These are phyloP conservation scores for Chlamydomonas sp. DNA, from an alignment of 139 green algal genomes.

Conservation along the genomic window DNA sequence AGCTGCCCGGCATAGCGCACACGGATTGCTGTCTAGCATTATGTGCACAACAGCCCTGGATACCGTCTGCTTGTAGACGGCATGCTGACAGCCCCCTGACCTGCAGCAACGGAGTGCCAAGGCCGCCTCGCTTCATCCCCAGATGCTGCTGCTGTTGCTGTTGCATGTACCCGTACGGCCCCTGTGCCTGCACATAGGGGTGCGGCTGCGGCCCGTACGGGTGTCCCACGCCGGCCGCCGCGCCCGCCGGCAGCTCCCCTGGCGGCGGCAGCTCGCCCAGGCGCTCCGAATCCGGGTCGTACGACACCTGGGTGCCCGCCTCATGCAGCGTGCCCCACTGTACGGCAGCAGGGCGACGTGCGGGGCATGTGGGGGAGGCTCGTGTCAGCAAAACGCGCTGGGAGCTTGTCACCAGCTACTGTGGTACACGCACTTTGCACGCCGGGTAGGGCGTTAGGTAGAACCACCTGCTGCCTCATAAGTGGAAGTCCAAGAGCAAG, in stretches of 20 bases:
- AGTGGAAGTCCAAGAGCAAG: not conserved
- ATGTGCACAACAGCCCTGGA: too few relatives aligned
- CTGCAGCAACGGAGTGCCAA: too few relatives aligned
- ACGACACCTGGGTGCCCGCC: slow-evolving; percentile 5
- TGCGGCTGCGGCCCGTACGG: not conserved
- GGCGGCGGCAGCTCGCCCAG: not conserved
- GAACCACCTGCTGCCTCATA: not conserved
- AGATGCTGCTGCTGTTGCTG: too few relatives aligned
- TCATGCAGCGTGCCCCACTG: slow-evolving; percentile 42
- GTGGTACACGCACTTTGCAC: not conserved
- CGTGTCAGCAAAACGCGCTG: not conserved
- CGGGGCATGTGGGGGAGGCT: not conserved
- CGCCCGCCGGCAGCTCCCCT: not conserved
- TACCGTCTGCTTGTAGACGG: too few relatives aligned
- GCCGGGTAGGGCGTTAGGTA: not conserved
- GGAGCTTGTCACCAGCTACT: not conserved
- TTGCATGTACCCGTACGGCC: too few relatives aligned
- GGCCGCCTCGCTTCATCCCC: too few relatives aligned
- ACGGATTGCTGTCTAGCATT: too few relatives aligned
- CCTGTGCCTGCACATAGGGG: not conserved
- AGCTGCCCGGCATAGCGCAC: too few relatives aligned
- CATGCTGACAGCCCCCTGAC: too few relatives aligned
- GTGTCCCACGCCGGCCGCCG: not conserved
- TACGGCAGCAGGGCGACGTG: not conserved
- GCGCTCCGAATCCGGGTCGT: not conserved